Conservation (phyloP, 345 rosid genomes). For the Citrus medica region DNA sequence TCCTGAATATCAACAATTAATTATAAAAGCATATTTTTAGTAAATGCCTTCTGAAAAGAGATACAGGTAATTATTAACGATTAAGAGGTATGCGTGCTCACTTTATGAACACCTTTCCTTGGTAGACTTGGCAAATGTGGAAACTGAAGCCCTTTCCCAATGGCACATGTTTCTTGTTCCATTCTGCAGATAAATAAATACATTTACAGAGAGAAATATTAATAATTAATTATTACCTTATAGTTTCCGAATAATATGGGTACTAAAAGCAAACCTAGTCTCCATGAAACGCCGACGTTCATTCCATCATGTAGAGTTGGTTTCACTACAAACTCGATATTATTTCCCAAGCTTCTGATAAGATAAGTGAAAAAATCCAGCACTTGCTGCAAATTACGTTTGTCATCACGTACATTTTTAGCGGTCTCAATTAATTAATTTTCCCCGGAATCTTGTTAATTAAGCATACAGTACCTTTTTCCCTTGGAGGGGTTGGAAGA, state of each 20-base stretch:
- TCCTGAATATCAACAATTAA: constrained; percentile 35
- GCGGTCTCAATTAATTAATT: too few relatives aligned
- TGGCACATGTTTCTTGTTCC: constrained; percentile 50
- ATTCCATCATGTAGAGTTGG: constrained; percentile 66
- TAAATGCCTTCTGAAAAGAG: too few relatives aligned
- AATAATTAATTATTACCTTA: too few relatives aligned
- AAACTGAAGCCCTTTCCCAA: constrained; percentile 77
- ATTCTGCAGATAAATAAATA: constrained; percentile 39
- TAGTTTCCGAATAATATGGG: not conserved
- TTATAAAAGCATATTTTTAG: not conserved
- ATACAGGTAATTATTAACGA: too few relatives aligned
- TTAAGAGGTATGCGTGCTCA: not conserved
- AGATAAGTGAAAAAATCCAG: constrained; percentile 58
- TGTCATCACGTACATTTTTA: not conserved
- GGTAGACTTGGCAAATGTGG: constrained; percentile 61
- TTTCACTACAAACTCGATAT: constrained; percentile 47
- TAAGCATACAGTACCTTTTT: constrained; percentile 48
- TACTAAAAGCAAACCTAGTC: constrained; percentile 36
- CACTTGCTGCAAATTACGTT: constrained; percentile 51
- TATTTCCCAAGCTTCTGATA: constrained; percentile 47
- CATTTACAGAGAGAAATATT: too few relatives aligned
- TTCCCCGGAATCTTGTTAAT: too few relatives aligned
- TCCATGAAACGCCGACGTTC: constrained; percentile 66
- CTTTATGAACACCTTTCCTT: constrained; percentile 68
- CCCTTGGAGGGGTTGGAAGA: constrained; percentile 52